Conservation (phyloP, 805 yeast species). For the Hanseniaspora thailandica region DNA sequence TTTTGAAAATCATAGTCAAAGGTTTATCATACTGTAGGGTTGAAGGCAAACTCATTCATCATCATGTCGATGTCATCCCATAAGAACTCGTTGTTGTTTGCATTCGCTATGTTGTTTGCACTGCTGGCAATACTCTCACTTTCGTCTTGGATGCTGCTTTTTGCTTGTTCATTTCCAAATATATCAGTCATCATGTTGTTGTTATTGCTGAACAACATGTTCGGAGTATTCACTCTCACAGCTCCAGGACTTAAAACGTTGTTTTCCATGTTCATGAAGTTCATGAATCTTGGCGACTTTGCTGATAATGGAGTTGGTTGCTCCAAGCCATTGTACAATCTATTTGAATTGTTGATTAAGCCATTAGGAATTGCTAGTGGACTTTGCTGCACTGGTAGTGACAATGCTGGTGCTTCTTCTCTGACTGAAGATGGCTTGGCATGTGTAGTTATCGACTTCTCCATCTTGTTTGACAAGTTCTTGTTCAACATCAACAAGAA, state of each 20-base stretch:
- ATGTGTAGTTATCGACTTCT: background rate
- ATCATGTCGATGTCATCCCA: slow-evolving; percentile 77
- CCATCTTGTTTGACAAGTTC: background rate
- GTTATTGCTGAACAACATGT: background rate
- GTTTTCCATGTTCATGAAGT: slow-evolving; percentile 6
- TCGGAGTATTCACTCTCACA: background rate
- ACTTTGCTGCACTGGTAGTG: background rate
- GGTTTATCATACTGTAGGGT: slow-evolving; percentile 48
- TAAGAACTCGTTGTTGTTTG: slow-evolving; percentile 26
- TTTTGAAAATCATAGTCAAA: slow-evolving; percentile 28
- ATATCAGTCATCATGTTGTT: background rate
- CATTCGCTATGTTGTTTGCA: background rate
- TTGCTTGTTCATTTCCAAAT: background rate
- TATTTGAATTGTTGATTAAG: background rate
- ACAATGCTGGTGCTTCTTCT: slow-evolving; percentile 15
- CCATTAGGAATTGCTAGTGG: background rate
- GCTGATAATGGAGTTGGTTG: slow-evolving; percentile 6
- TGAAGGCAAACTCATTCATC: slow-evolving; percentile 88
- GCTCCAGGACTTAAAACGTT: background rate
- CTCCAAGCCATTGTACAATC: background rate
- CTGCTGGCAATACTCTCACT: slow-evolving; percentile 10
- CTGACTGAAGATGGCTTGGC: slow-evolving; percentile 3
- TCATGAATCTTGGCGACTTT: slow-evolving; percentile 10
- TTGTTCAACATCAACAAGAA: slow-evolving; percentile 7
- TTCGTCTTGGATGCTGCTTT: background rate